A percentile compares a stretch with the other conserved stretches of the same genome.
phyloP scores from a whole-genome alignment of 192 early-diverging fungal species.

The Coemansia sp. region DNA sequence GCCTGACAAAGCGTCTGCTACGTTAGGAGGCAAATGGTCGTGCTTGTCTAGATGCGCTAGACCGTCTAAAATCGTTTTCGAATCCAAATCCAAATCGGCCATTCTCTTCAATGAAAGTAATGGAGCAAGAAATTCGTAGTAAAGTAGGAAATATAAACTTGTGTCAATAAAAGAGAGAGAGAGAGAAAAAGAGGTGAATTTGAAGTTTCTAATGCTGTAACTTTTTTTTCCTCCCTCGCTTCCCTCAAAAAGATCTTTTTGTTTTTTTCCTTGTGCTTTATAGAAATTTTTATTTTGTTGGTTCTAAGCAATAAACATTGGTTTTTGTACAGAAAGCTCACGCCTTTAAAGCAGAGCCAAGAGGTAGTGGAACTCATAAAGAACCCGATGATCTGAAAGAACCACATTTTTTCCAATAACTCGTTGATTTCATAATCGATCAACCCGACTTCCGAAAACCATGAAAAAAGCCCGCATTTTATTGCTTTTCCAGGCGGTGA shows the following conservation, averaged over 20 bases:
- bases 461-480: conserved; percentile 21
- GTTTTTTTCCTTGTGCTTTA: not conserved
- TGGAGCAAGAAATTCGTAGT: conserved; percentile 2
- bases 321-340: too few species aligned
- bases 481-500: too few species aligned
- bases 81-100: conserved; percentile 53
- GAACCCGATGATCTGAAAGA: not conserved
- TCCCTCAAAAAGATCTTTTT: not conserved
- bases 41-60: conserved; percentile 51
- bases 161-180: conserved; percentile 6
- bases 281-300: not conserved
- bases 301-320: conserved; percentile 2
- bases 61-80: conserved; percentile 52
- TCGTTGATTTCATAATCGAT: not conserved
- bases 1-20: conserved; percentile 9
- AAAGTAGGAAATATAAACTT: conserved; percentile 2
- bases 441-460: not conserved
- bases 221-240: not conserved
- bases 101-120: conserved; percentile 26
- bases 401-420: too few species aligned
- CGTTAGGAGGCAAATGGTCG: conserved; percentile 36
- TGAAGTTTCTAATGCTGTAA: not conserved
- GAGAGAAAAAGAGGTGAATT: not conserved
- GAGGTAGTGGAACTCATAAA: not conserved
- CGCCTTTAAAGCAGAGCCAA: not conserved